Evolutionary conservation across 306 rosid species (phyloP).

Genomic region (Castanea sativa): DNA sequence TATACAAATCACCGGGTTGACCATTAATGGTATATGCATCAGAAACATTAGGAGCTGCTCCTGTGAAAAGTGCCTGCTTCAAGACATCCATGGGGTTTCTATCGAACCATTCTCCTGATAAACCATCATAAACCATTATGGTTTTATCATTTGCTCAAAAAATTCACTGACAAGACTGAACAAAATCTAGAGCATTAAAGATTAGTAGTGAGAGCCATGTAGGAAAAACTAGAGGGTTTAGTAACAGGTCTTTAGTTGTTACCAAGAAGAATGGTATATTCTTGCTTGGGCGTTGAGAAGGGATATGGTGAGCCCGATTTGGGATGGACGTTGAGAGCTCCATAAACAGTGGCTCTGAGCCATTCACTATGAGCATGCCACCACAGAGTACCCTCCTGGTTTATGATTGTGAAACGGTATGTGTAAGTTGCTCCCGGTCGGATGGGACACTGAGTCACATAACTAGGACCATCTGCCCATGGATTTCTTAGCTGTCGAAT

Average conservation of each 20-base stretch:
- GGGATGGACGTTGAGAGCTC: conserved; percentile 78
- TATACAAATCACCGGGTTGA: conserved; percentile 86
- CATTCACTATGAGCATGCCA: conserved; percentile 96
- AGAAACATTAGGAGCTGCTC: conserved; percentile 79
- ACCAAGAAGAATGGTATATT: conserved; percentile 77
- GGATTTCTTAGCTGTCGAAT: conserved; percentile 77
- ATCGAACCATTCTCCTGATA: conserved; percentile 87
- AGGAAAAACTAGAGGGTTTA: not conserved
- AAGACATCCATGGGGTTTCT: conserved; percentile 64
- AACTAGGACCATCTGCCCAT: conserved; percentile 96
- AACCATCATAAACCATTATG: conserved; percentile 27
- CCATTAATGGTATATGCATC: conserved; percentile 83
- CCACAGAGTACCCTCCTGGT: conserved; percentile 92
- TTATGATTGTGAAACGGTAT: conserved; percentile 70
- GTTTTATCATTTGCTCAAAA: conserved; percentile 6
- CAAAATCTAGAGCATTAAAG: not conserved
- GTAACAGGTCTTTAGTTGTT: conserved; percentile 7
- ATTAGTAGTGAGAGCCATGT: not conserved
- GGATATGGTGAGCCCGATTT: conserved; percentile 70
- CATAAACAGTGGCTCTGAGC: conserved; percentile 92
- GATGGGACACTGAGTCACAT: conserved; percentile 87
- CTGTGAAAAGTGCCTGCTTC: conserved; percentile 64
- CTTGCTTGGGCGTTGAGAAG: conserved; percentile 66
- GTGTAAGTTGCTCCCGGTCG: conserved; percentile 88
- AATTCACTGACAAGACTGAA: not conserved